Base-by-base conservation (phyloP, 495 filamentous ascomycete genomes). In the Xylaria nigripes region DNA sequence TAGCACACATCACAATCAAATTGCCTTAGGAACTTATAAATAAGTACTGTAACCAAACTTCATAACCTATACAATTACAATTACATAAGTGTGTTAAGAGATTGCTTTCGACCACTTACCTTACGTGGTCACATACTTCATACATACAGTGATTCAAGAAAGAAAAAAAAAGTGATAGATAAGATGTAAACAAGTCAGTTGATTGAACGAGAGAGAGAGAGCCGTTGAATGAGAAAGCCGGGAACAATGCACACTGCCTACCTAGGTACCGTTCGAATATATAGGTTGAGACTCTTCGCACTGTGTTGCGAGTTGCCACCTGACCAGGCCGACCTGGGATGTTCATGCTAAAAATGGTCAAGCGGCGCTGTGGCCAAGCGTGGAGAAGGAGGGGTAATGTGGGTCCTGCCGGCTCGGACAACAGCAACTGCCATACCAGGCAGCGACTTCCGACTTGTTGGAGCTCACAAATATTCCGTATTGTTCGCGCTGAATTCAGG, bases 301-400 rank as follows among this genome's bases (percentile, higher is more conserved):
- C 45, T 49, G 53, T 48, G 36, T 45, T 45, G 21, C 24, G 51
- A 19, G 12, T 40, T 18, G 45, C 53, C 48, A 29, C 18, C 48
- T 51, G 48, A 51, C 48, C 48, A 48, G 25, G 43, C 36, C 51
- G 19, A 54, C 51, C 44, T 45, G 34, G 16, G 18, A 22, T 6
- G 25, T 5, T 13, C 40, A 44, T 49, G 27, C 53, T 38, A 4
- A 1, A 45, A 25, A 15, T 0, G 21, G 53, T 45, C 41, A 49
- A 50, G 53, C 40, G 24, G 34, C 10, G 8, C 16, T 21, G 16
- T 22, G 6, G 44, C 51, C 52, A 48, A 47, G 45, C 36, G 22
- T 34, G 16, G 41, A 23, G 25, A 50, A 55, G 49, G 53, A 55
- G 53, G 53, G 53, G 53, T 55, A 36, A 15, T 15, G 29, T 41